Evolutionary conservation across 768 basidiomycete genomes (phyloP).

Genomic region (Lactarius hatsudake): DNA sequence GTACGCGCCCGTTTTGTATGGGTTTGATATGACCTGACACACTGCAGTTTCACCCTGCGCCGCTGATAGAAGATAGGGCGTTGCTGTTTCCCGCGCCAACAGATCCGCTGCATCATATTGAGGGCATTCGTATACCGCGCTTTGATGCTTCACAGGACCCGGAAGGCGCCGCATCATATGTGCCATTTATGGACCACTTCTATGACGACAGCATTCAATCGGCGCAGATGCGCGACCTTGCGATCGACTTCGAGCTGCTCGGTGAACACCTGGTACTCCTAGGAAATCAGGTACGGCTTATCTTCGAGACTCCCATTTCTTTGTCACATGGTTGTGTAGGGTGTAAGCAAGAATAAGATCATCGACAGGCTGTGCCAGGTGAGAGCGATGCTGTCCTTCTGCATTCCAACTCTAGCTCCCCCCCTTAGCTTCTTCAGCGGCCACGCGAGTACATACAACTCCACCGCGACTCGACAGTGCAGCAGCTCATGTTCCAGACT

Average conservation of each 20-base stretch:
- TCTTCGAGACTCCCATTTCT: neutral
- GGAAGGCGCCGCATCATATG: slow-evolving; percentile 53
- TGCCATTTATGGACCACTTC: slow-evolving; percentile 69
- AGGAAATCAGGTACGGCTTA: slow-evolving; percentile 55
- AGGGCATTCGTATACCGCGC: slow-evolving; percentile 42
- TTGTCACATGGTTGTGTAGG: slow-evolving; percentile 36
- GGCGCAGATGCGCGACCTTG: slow-evolving; percentile 62
- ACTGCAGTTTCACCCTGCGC: slow-evolving; percentile 48
- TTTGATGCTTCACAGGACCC: slow-evolving; percentile 51
- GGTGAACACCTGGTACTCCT: slow-evolving; percentile 64
- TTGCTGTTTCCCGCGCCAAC: slow-evolving; percentile 49
- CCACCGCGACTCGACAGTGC: slow-evolving; percentile 68
- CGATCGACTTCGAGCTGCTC: slow-evolving; percentile 57
- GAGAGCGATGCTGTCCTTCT: neutral
- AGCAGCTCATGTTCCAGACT: slow-evolving; percentile 68
- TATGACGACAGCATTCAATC: slow-evolving; percentile 69
- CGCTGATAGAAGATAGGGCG: slow-evolving; percentile 38
- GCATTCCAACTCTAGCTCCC: neutral
- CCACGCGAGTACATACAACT: slow-evolving; percentile 70
- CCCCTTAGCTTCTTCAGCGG: slow-evolving; percentile 50
- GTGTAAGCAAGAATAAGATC: slow-evolving; percentile 71
- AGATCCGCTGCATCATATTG: slow-evolving; percentile 34
- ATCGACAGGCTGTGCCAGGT: slow-evolving; percentile 66
- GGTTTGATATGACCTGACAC: neutral
- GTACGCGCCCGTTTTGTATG: slow-evolving; percentile 35